Conservation (phyloP, 2,329 filamentous ascomycete species). For the Ophiocordyceps camponoti-saundersi region DNA sequence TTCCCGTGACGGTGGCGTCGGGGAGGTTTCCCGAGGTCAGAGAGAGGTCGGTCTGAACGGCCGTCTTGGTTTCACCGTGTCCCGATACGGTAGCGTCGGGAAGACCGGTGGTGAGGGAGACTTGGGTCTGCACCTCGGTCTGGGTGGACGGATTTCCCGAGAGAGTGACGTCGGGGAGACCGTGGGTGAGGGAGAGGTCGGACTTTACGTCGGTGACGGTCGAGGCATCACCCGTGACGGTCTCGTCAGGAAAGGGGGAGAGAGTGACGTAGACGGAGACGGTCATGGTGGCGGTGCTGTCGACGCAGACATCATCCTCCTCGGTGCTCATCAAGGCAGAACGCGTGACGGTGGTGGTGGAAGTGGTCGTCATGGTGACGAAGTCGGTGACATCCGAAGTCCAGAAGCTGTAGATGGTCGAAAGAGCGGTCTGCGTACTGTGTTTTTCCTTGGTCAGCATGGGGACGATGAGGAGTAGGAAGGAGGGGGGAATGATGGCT, state of each 20-base stretch:
- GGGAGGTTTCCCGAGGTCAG: slow-evolving; percentile 13
- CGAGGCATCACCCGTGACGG: slow-evolving; percentile 8
- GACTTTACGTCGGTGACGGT: slow-evolving; percentile 1
- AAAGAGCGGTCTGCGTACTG: slow-evolving; percentile 16
- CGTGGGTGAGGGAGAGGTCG: slow-evolving; percentile 4
- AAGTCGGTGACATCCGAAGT: slow-evolving; percentile 4
- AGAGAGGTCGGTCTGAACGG: slow-evolving; percentile 11
- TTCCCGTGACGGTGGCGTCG: slow-evolving; percentile 15
- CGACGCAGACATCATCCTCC: slow-evolving; percentile 2
- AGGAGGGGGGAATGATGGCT: slow-evolving; percentile 4
- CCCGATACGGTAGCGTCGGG: slow-evolving; percentile 13
- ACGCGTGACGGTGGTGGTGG: slow-evolving; percentile 4
- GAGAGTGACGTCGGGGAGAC: slow-evolving; percentile 11
- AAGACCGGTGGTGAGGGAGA: slow-evolving; percentile 8
- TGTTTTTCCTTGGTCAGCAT: slow-evolving; percentile 4
- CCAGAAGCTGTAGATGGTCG: slow-evolving; percentile 15
- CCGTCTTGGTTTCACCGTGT: slow-evolving; percentile 12
- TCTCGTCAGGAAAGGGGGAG: slow-evolving; percentile 8
- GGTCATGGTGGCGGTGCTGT: slow-evolving; percentile 8
- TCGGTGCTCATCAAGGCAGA: slow-evolving; percentile 1
- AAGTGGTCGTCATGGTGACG: slow-evolving; percentile 7
- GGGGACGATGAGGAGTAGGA: neutral
- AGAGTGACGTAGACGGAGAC: slow-evolving; percentile 7
- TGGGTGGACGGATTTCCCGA: slow-evolving; percentile 9
- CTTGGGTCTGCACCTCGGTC: slow-evolving; percentile 7